These are phyloP conservation scores for Phytophthora litchii DNA, from an alignment of 352 stramenopile genomes.

Conservation along the genomic window DNA sequence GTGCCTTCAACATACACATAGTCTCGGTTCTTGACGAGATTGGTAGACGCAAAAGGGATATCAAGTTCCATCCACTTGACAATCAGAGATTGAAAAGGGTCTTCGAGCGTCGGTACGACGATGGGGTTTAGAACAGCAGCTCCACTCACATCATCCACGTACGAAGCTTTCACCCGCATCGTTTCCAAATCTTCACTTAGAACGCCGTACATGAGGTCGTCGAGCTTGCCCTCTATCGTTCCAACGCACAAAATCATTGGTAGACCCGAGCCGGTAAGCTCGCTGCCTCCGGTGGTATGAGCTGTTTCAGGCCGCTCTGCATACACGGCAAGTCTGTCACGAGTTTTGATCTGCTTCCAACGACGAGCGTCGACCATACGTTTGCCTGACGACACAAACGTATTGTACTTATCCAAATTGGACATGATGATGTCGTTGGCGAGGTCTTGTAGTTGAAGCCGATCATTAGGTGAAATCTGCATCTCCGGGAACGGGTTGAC, in stretches of 20 bases:
- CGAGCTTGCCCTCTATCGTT: slow-evolving; percentile 22
- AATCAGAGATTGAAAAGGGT: slow-evolving; percentile 32
- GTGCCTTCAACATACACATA: slow-evolving; percentile 41
- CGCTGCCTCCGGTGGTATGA: neutral
- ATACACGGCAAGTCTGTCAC: slow-evolving; percentile 41
- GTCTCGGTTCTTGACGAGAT: slow-evolving; percentile 34
- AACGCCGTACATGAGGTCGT: slow-evolving; percentile 35
- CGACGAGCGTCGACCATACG: slow-evolving; percentile 25
- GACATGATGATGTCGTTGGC: slow-evolving; percentile 25
- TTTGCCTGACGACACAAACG: slow-evolving; percentile 19
- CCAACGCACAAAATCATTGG: slow-evolving; percentile 30
- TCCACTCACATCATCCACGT: slow-evolving; percentile 25
- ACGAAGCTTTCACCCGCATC: slow-evolving; percentile 35
- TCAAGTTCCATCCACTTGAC: slow-evolving; percentile 35
- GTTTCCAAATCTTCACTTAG: slow-evolving; percentile 24
- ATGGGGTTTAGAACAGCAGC: slow-evolving; percentile 33
- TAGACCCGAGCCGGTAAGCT: slow-evolving; percentile 1
- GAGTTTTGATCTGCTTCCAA: slow-evolving; percentile 43
- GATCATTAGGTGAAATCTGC: slow-evolving; percentile 13
- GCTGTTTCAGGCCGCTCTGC: slow-evolving; percentile 22
- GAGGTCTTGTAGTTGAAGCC: slow-evolving; percentile 29
- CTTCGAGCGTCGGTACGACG: slow-evolving; percentile 20
- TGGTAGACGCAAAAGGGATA: slow-evolving; percentile 17
- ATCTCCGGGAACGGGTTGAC: slow-evolving; percentile 41
- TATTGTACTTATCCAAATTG: slow-evolving; percentile 24